Conservation (phyloP, 306 rosid species). For the Herpetospermum pedunculosum region DNA sequence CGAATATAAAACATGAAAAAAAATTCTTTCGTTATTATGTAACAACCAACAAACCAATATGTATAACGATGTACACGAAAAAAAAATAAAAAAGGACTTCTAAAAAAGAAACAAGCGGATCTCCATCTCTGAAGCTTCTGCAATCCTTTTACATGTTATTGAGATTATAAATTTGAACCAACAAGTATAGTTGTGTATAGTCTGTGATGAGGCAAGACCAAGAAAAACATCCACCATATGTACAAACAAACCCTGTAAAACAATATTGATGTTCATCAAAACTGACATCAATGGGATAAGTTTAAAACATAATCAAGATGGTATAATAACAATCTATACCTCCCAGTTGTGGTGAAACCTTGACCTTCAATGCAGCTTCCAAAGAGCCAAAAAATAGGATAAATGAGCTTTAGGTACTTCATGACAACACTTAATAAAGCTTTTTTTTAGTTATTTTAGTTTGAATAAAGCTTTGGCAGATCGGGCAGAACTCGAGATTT, state of each 20-base stretch:
- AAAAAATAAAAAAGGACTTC: neutral
- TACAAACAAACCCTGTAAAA: neutral
- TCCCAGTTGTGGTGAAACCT: neutral
- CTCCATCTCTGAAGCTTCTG: neutral
- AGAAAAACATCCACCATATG: neutral
- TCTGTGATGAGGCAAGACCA: neutral
- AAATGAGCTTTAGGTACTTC: neutral
- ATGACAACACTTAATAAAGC: constrained; percentile 32
- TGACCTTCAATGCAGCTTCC: neutral
- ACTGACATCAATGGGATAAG: neutral
- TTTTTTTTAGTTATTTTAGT: constrained; percentile 68
- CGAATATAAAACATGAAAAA: no score
- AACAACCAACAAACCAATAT: neutral
- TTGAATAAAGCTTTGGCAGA: constrained; percentile 51
- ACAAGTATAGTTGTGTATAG: neutral
- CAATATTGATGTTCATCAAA: neutral
- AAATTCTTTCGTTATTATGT: no score
- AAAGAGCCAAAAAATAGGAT: neutral
- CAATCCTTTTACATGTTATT: neutral
- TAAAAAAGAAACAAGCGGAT: neutral
- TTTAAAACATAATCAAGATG: neutral
- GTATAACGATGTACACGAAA: neutral
- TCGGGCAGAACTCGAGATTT: constrained; percentile 55
- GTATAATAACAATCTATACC: neutral
- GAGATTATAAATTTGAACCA: neutral